Conservation (phyloP, 306 rosid species). For the Pueraria montana region DNA sequence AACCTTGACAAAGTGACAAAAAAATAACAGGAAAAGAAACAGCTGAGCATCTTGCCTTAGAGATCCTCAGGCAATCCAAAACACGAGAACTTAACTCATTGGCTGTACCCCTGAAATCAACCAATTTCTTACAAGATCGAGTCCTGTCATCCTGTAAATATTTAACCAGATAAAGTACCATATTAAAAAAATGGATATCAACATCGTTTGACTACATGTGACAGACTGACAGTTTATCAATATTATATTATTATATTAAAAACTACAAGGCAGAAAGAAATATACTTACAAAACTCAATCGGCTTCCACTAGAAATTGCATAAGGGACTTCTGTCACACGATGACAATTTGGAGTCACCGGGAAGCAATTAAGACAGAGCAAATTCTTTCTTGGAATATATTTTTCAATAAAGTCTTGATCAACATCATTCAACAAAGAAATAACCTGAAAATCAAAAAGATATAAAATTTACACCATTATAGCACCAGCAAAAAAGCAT, state of each 20-base stretch:
- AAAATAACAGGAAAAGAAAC: constrained; percentile 11
- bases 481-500: constrained; percentile 33
- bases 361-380: constrained; percentile 67
- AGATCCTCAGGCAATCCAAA: constrained; percentile 82
- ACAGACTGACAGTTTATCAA: constrained; percentile 18
- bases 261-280: constrained; percentile 32
- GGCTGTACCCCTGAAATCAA: constrained; percentile 85
- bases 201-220: not conserved
- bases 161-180: constrained; percentile 49
- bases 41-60: constrained; percentile 72
- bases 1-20: constrained; percentile 38
- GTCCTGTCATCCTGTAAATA: constrained; percentile 83
- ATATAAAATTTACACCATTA: constrained; percentile 18
- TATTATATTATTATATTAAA: constrained; percentile 26
- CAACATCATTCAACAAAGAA: constrained; percentile 72
- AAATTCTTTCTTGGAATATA: constrained; percentile 66
- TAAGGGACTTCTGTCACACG: constrained; percentile 79
- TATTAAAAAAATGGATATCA: constrained; percentile 41
- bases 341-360: constrained; percentile 88
- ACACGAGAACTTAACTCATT: constrained; percentile 83
- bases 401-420: constrained; percentile 65
- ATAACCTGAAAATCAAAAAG: constrained; percentile 69
- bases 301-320: constrained; percentile 69
- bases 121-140: constrained; percentile 74
- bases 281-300: constrained; percentile 74